phyloP scores from a whole-genome alignment of 2,329 filamentous ascomycete species.

The Didymella arachidicola region DNA sequence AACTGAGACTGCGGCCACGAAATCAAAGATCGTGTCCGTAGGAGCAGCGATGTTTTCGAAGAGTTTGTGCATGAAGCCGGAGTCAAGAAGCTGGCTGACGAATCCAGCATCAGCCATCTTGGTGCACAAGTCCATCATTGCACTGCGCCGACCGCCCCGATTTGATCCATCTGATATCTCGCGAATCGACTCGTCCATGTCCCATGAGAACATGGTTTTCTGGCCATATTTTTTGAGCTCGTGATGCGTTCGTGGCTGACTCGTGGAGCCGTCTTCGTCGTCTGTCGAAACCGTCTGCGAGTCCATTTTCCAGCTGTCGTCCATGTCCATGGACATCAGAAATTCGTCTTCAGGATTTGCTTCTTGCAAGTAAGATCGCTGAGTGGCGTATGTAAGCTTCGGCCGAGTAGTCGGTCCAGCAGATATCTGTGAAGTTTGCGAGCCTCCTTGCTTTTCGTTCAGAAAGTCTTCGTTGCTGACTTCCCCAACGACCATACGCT shows the following conservation, averaged over 20 bases:
- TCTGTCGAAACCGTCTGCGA: slow-evolving; percentile 48
- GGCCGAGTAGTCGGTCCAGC: slow-evolving; percentile 40
- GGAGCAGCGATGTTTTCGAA: slow-evolving; percentile 64
- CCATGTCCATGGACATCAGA: slow-evolving; percentile 46
- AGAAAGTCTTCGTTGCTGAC: slow-evolving; percentile 29
- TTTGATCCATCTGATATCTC: slow-evolving; percentile 61
- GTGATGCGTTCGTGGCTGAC: slow-evolving; percentile 64
- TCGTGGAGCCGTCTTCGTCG: slow-evolving; percentile 52
- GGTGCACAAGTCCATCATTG: slow-evolving; percentile 63
- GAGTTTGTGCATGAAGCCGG: slow-evolving; percentile 73
- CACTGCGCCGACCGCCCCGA: slow-evolving; percentile 58
- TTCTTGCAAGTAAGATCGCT: slow-evolving; percentile 67
- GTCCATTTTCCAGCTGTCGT: slow-evolving; percentile 34
- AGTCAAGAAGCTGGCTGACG: slow-evolving; percentile 74
- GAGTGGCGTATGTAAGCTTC: slow-evolving; percentile 66
- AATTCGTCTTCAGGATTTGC: slow-evolving; percentile 53
- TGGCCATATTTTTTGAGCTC: slow-evolving; percentile 67
- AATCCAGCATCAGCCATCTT: slow-evolving; percentile 68
- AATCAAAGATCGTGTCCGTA: slow-evolving; percentile 60
- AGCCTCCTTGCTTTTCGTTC: slow-evolving; percentile 30
- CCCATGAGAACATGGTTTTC: slow-evolving; percentile 64
- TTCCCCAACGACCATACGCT: not conserved
- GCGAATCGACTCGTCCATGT: slow-evolving; percentile 64
- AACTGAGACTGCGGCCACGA: slow-evolving; percentile 69
- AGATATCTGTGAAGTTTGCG: slow-evolving; percentile 39